Base-by-base conservation (phyloP, 192 early-diverging fungal genomes). In the Diversispora epigaea region DNA sequence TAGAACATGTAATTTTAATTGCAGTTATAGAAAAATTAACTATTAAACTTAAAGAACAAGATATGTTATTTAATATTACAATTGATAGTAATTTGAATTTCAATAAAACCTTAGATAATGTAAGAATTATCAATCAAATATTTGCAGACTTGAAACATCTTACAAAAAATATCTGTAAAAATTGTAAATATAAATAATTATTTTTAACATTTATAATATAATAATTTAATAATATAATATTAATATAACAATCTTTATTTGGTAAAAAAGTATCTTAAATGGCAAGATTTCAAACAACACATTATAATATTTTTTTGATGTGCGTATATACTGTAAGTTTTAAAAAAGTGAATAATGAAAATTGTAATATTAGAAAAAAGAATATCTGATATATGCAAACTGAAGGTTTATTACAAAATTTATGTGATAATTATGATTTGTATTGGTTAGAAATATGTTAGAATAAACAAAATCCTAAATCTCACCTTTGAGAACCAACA, bases 141-240 rank as follows among this genome's bases (percentile, higher is more conserved):
- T 68, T 68, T 54, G 67, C 50, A 4, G 32, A 68, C 11, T 68
- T 68, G 45, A 67, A 67, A 49, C 65, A 49, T 67, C 1, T 67
- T 4, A 67, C n/a, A 4, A 67, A 67, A 47, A 67, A 67, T 49
- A 67, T 67, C 25, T 7, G 46, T 8, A 67, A 67, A 46, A 46
- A 43, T 46, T 67, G 41, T 67, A 49, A 47, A 4, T 49, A 25
- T 41, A 6, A 22, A n/a, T 46, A 39, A 44, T 19, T 19, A 39
- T 67, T 49, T 19, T 22, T 67, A 39, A 47, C 45, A 46, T 45
- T 21, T 45, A 46, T 46, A 46, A n/a, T 46, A 19, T 44, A 1
- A 47, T 10, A 47, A 17, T 19, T 47, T 45, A 19, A 19, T 67
- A 44, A 17, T 22, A 67, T 6, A 39, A 47, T 17, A 43, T 46